Evolutionary conservation across 257 asterid genomes (phyloP).

Genomic region (Cynanchum wilfordii): DNA sequence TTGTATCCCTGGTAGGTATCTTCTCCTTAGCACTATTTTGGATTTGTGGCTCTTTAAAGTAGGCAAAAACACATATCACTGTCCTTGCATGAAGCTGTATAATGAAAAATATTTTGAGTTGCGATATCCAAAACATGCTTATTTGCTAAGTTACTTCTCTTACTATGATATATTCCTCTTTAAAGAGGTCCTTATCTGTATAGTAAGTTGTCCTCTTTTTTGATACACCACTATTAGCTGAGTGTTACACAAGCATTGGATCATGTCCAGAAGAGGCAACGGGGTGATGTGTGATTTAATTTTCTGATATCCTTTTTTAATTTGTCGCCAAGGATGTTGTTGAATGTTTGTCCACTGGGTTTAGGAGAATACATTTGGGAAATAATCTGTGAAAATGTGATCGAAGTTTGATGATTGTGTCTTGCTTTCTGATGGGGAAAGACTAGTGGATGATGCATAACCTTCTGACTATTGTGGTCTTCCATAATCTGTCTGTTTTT

Average conservation of each 20-base stretch:
- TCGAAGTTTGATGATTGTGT: background rate
- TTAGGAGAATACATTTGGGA: background rate
- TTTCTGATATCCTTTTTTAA: background rate
- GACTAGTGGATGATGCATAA: background rate
- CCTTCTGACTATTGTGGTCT: background rate
- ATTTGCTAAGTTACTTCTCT: background rate
- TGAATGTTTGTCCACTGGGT: background rate
- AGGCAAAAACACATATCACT: background rate
- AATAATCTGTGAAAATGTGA: background rate
- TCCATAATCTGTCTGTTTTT: background rate
- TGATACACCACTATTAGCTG: background rate
- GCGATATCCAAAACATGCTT: background rate
- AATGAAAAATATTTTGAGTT: background rate
- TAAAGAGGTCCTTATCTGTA: background rate
- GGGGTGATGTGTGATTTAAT: background rate
- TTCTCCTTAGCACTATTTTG: background rate
- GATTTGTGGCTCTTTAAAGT: background rate
- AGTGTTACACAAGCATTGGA: background rate
- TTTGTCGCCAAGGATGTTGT: background rate
- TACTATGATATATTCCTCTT: background rate
- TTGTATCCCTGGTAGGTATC: background rate
- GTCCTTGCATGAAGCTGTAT: background rate
- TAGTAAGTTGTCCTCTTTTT: background rate
- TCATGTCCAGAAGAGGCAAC: background rate
- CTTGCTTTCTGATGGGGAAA: background rate